A percentile compares a stretch with the other conserved stretches of the same genome.
phyloP scores from a whole-genome alignment of 495 filamentous ascomycete species.

The Cryomyces antarcticus region DNA sequence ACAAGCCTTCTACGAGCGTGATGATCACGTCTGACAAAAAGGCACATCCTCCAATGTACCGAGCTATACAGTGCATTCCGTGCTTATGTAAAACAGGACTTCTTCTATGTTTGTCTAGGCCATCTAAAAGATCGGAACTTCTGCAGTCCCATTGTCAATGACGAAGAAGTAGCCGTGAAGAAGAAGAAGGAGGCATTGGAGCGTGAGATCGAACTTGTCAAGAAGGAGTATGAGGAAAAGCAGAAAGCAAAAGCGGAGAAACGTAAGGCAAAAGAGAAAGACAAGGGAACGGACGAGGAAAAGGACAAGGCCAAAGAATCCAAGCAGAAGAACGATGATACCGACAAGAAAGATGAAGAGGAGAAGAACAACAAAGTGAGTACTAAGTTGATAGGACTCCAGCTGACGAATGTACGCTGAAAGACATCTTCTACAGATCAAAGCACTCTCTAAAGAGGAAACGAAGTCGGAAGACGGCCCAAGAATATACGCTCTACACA shows the following conservation, averaged over 20 bases:
- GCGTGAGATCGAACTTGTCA: slow-evolving; percentile 35
- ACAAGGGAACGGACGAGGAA: slow-evolving; percentile 13
- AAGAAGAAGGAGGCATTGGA: slow-evolving; percentile 24
- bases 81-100: slow-evolving; percentile 39
- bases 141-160: slow-evolving; percentile 58
- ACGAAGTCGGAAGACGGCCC: slow-evolving; percentile 23
- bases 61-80: not conserved
- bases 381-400: not conserved
- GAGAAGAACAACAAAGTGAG: slow-evolving; percentile 27
- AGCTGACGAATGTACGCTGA: not conserved
- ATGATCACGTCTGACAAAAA: slow-evolving; percentile 81
- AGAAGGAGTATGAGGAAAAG: slow-evolving; percentile 67
- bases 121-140: slow-evolving; percentile 76
- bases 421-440: slow-evolving; percentile 9
- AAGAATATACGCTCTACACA: slow-evolving; percentile 69
- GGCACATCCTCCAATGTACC: slow-evolving; percentile 22
- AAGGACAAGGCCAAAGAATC: slow-evolving; percentile 9
- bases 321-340: slow-evolving; percentile 17
- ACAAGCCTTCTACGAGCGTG: slow-evolving; percentile 69
- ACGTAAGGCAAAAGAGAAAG: slow-evolving; percentile 24
- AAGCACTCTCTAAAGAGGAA: slow-evolving; percentile 13
- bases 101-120: slow-evolving; percentile 72
- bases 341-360: slow-evolving; percentile 22
- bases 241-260: slow-evolving; percentile 54
- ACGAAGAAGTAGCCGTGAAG: slow-evolving; percentile 44